phyloP scores from a whole-genome alignment of 495 filamentous ascomycete genomes.

The Penicillium waksmanii region DNA sequence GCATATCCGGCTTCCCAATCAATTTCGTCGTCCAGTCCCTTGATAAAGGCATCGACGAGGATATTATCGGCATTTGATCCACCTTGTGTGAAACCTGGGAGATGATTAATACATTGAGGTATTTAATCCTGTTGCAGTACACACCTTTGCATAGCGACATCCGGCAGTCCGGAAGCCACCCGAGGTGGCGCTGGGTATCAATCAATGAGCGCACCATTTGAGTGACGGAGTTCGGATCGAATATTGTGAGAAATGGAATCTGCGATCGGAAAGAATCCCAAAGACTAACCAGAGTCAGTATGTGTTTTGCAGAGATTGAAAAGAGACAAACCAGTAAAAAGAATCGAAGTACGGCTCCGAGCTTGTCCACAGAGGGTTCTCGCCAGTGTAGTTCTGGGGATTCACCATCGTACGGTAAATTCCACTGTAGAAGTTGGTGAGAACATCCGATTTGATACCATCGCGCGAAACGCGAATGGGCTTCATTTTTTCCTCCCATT shows the following conservation, averaged over 20 bases:
- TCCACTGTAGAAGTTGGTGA: constrained; percentile 60
- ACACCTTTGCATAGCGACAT: constrained; percentile 73
- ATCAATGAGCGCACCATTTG: constrained; percentile 71
- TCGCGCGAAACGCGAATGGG: constrained; percentile 49
- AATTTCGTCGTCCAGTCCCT: constrained; percentile 62
- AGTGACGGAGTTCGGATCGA: constrained; percentile 63
- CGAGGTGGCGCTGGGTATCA: constrained; percentile 71
- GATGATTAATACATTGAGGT: neutral
- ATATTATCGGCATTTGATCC: constrained; percentile 78
- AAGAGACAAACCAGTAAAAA: constrained; percentile 53
- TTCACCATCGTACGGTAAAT: constrained; percentile 64
- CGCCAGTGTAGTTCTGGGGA: constrained; percentile 74
- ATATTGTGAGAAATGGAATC: constrained; percentile 66
- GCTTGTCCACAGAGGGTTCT: constrained; percentile 72
- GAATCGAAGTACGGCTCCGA: constrained; percentile 65
- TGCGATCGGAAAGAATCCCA: constrained; percentile 70
- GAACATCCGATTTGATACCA: constrained; percentile 58
- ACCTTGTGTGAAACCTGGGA: constrained; percentile 61
- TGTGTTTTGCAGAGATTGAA: neutral
- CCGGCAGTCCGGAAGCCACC: constrained; percentile 68
- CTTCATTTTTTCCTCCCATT: constrained; percentile 60
- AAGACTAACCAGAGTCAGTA: constrained; percentile 34
- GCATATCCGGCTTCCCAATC: constrained; percentile 71
- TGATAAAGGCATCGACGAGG: constrained; percentile 75
- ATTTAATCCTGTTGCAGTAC: neutral